phyloP scores from a whole-genome alignment of 495 filamentous ascomycete genomes.

The Trichocladium antarcticum region DNA sequence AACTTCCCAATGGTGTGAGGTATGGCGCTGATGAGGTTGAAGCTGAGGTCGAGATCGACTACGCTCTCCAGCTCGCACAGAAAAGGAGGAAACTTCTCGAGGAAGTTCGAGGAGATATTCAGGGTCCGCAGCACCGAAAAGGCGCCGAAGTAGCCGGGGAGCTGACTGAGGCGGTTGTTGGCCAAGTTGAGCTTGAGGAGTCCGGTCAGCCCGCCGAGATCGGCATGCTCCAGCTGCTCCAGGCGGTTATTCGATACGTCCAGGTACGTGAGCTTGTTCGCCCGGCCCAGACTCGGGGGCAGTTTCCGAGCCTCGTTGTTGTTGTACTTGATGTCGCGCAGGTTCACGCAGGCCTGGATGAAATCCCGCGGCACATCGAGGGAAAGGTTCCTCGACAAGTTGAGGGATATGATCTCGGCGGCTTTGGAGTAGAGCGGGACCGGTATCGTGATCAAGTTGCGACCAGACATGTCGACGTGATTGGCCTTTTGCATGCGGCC shows the following conservation, averaged over 20 bases:
- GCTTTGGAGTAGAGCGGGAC: conserved; percentile 87
- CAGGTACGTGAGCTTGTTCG: conserved; percentile 70
- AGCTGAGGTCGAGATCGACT: conserved; percentile 91
- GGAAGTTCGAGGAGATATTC: conserved; percentile 84
- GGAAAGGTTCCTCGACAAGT: conserved; percentile 82
- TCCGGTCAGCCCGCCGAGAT: conserved; percentile 50
- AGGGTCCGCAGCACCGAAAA: conserved; percentile 69
- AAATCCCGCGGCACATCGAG: conserved; percentile 94
- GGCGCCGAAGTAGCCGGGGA: conserved; percentile 70
- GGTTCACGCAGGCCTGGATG: conserved; percentile 78
- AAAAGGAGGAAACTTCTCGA: conserved; percentile 73
- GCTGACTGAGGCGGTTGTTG: conserved; percentile 70
- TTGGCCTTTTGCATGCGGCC: conserved; percentile 76
- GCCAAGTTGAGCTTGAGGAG: conserved; percentile 83
- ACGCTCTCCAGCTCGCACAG: conserved; percentile 71
- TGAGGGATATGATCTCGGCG: conserved; percentile 85
- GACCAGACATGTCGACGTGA: conserved; percentile 84
- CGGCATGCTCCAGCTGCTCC: conserved; percentile 73
- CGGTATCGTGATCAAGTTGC: conserved; percentile 88
- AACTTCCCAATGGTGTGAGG: conserved; percentile 69
- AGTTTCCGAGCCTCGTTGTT: conserved; percentile 82
- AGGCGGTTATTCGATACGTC: conserved; percentile 92
- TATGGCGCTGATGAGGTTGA: conserved; percentile 73
- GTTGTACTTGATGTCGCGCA: conserved; percentile 90
- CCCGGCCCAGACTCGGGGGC: conserved; percentile 75